Percentiles rank a stretch among this genome's conserved stretches.
Evolutionary conservation across 345 rosid genomes (phyloP).

Genomic region (Citrus reticulata): DNA sequence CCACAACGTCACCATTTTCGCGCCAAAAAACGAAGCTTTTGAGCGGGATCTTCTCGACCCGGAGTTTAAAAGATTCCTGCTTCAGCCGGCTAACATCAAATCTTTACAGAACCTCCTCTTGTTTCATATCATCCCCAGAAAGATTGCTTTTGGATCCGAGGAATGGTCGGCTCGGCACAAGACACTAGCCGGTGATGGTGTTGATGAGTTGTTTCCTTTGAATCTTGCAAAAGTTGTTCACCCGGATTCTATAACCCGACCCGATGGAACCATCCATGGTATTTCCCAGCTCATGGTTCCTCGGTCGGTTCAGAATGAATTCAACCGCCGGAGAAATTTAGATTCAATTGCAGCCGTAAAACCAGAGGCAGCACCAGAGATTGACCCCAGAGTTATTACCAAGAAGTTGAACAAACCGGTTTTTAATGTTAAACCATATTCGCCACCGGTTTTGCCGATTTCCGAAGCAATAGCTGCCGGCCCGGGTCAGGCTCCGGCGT

Average conservation of each 20-base stretch:
- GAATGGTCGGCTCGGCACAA: conserved; percentile 21
- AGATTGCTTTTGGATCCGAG: conserved; percentile 21
- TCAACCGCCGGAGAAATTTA: conserved; percentile 42
- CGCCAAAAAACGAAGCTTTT: conserved; percentile 43
- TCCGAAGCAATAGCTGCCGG: conserved; percentile 53
- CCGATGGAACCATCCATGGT: conserved; percentile 58
- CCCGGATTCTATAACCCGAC: conserved; percentile 37
- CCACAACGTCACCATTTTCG: conserved; percentile 57
- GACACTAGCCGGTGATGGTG: conserved; percentile 23
- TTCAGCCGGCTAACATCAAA: conserved; percentile 44
- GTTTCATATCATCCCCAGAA: conserved; percentile 37
- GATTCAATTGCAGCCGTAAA: conserved; percentile 44
- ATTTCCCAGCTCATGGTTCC: conserved; percentile 45
- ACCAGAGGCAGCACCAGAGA: conserved; percentile 54
- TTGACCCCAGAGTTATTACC: conserved; percentile 34
- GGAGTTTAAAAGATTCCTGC: conserved; percentile 54
- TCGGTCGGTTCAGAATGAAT: conserved; percentile 45
- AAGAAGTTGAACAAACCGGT: conserved; percentile 40
- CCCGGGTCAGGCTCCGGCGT: conserved; percentile 36
- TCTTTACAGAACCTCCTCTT: conserved; percentile 44
- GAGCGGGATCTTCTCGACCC: conserved; percentile 47
- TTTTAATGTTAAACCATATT: conserved; percentile 17
- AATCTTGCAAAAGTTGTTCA: conserved; percentile 32
- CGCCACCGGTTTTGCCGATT: conserved; percentile 40
- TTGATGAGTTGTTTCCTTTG: conserved; percentile 14